Percentiles rank a stretch among this genome's conserved stretches.
Conservation (phyloP, 2,329 filamentous ascomycete species). For the Fusarium camptoceras region DNA sequence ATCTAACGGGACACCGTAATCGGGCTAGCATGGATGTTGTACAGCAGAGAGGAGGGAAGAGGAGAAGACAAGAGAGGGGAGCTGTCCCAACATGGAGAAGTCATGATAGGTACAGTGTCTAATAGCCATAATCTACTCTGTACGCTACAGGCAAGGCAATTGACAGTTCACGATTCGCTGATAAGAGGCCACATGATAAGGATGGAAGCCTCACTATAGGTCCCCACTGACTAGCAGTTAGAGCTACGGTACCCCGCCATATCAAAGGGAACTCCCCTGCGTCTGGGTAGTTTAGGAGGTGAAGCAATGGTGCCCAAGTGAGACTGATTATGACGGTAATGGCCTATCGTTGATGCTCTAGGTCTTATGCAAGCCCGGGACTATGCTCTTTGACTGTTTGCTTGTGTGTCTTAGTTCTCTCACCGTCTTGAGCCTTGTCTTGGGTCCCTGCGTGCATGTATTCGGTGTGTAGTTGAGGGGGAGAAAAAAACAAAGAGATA, state of each 20-base stretch:
- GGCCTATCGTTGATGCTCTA: neutral
- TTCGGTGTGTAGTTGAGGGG: neutral
- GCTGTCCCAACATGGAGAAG: conserved; percentile 39
- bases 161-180: conserved; percentile 37
- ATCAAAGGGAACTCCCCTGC: conserved; percentile 40
- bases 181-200: conserved; percentile 46
- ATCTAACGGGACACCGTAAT: conserved; percentile 37
- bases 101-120: conserved; percentile 36
- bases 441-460: neutral
- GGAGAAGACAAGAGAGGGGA: conserved; percentile 27
- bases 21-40: conserved; percentile 20
- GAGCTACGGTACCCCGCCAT: conserved; percentile 48
- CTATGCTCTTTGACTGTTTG: neutral
- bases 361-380: neutral
- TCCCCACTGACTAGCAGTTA: conserved; percentile 36
- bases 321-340: conserved; percentile 5
- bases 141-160: conserved; percentile 23
- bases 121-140: conserved; percentile 21
- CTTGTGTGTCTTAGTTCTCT: neutral
- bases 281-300: conserved; percentile 11
- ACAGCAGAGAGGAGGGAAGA: conserved; percentile 16
- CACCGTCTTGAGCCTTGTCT: conserved; percentile 2
- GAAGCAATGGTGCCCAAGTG: conserved; percentile 12
- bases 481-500: neutral
- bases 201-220: conserved; percentile 30